These are phyloP conservation scores for Saccharomycopsis fermentans DNA, from an alignment of 805 yeast genomes.

Conservation along the genomic window DNA sequence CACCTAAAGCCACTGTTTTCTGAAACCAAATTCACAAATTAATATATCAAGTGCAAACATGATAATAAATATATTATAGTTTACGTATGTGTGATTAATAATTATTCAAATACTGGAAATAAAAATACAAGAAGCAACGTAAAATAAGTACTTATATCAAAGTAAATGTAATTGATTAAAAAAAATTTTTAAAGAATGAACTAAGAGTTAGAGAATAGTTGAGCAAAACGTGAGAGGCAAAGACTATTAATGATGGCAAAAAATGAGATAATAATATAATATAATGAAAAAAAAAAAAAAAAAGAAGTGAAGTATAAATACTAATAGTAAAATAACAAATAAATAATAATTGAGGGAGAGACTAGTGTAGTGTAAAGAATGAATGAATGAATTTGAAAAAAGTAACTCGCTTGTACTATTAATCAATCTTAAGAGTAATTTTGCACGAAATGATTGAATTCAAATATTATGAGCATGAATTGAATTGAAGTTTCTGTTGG, in stretches of 20 bases:
- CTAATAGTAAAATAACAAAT: background rate
- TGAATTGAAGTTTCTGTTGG: background rate
- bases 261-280: background rate
- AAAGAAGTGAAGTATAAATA: background rate
- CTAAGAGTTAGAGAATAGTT: background rate
- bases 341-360: background rate
- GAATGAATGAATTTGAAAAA: background rate
- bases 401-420: background rate
- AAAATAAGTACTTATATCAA: background rate
- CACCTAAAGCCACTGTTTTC: slow-evolving; percentile 27
- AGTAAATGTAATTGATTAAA: background rate
- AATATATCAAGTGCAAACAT: background rate
- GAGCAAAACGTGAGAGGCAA: background rate
- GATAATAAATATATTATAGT: background rate
- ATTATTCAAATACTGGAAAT: background rate
- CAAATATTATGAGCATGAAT: background rate
- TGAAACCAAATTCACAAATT: background rate
- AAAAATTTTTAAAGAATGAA: background rate
- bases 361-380: background rate
- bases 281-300: background rate
- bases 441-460: background rate
- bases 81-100: background rate
- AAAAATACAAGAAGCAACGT: background rate
- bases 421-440: background rate
- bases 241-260: background rate